Percentiles rank a stretch among this genome's conserved stretches.
These are phyloP conservation scores for Saccharomyces mikatae DNA, from an alignment of 805 yeast genomes.

Conservation along the genomic window DNA sequence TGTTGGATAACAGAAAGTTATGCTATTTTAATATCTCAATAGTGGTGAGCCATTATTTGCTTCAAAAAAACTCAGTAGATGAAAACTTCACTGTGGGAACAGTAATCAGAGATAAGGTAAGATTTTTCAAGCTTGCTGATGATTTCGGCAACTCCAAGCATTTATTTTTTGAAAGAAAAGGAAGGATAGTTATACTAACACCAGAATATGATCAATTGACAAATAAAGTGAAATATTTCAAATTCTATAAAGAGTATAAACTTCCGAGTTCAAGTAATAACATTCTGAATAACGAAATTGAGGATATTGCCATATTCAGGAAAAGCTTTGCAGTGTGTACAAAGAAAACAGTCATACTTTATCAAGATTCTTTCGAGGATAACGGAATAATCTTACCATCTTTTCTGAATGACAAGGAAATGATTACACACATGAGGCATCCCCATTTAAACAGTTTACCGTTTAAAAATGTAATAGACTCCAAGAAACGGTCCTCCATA, in stretches of 20 bases:
- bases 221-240: conserved; percentile 25
- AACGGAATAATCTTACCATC: conserved; percentile 46
- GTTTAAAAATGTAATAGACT: conserved; percentile 16
- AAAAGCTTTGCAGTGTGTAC: conserved; percentile 62
- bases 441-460: conserved; percentile 16
- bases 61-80: conserved; percentile 27
- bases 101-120: conserved; percentile 44
- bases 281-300: conserved; percentile 46
- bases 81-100: conserved; percentile 39
- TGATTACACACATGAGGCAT: conserved; percentile 11
- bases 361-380: conserved; percentile 45
- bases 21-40: conserved; percentile 57
- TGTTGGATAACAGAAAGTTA: conserved; percentile 51
- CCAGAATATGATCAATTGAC: conserved; percentile 30
- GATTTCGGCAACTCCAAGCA: conserved; percentile 53
- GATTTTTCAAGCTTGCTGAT: conserved; percentile 59
- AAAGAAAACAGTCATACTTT: conserved; percentile 56
- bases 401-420: conserved; percentile 40
- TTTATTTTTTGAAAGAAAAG: conserved; percentile 50
- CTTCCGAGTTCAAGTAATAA: conserved; percentile 50
- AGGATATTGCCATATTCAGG: conserved; percentile 54
- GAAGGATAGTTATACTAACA: conserved; percentile 36
- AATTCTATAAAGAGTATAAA: conserved; percentile 48
- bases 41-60: conserved; percentile 50
- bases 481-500: conserved; percentile 23